Evolutionary conservation across 2,329 filamentous ascomycete species (phyloP), one percentile per base, ranked within the genome.

Genomic region (Juglanconis oblonga): DNA sequence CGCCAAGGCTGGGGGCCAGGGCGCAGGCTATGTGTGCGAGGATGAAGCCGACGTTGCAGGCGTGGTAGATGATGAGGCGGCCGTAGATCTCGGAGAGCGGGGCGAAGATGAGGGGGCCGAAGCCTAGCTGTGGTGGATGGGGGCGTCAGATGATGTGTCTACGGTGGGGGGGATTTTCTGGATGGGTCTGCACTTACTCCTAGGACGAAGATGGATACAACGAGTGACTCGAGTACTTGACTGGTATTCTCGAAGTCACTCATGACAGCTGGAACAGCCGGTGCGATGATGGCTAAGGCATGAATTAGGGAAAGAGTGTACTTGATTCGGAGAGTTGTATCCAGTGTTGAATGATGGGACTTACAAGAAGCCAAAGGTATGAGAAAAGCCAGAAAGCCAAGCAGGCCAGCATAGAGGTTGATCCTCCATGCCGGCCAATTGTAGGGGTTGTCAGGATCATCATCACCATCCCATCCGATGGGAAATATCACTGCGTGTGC

Each of bases 181-280:
- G 14, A 44, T n/a, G 40, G n/a, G n/a, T n/a, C 40, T 17, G 14
- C 9, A 36, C 53, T 35, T 47, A 55, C 53, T 17, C 88, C 87
- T 0, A 90, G 74, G 2, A 91, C 78, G 69, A 87, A 88, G 32
- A 90, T 81, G 0, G 86, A 88, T 0, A 91, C 85, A 58, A 88
- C 85, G 52, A 92, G 87, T 0, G 85, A 81, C 0, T 80, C 81
- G 1, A 90, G 75, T 50, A 81, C 72, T 7, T 71, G 69, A 60
- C 78, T 84, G 35, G 71, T 74, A 3, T 77, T 81, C 31, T 79
- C 58, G 67, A 91, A 91, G n/a, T 90, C 86, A 3, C 66, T 54
- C 78, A 89, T 82, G 0, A 91, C 76, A 2, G 84, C 73, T 0
- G 83, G 81, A 0, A 90, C 83, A 4, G 82, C 87, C 0, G 88